A percentile compares a stretch with the other conserved stretches of the same genome.
Conservation (phyloP, 768 basidiomycete genomes). For the Xerocomus brunneocitrinus region DNA sequence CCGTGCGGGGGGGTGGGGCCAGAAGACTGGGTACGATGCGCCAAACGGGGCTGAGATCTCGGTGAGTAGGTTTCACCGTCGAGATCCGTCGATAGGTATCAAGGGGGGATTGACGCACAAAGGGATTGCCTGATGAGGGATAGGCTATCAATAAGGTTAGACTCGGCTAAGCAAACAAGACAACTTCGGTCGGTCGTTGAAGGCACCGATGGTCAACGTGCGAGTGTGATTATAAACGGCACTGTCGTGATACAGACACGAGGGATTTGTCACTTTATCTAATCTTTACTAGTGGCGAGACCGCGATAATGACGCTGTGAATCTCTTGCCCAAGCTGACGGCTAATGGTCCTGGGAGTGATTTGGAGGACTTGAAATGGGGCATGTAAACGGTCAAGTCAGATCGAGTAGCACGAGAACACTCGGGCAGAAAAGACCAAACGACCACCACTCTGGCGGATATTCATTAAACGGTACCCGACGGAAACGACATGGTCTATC, state of each 20-base stretch:
- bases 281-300: no score
- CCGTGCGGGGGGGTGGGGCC: background rate
- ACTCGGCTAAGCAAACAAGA: background rate
- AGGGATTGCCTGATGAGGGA: conserved; percentile 9
- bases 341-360: no score
- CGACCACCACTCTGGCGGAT: no score
- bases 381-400: no score
- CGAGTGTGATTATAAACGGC: background rate
- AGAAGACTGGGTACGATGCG: background rate
- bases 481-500: background rate
- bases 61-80: background rate
- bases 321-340: background rate
- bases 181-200: background rate
- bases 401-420: no score
- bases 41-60: background rate
- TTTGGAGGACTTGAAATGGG: no score
- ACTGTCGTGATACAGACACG: background rate
- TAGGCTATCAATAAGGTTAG: background rate
- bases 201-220: background rate
- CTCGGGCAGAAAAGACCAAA: no score
- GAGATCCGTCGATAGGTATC: background rate
- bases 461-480: background rate
- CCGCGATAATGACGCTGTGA: no score
- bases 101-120: conserved; percentile 5
- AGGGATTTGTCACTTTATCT: background rate